Base-by-base conservation (phyloP, 306 rosid species). In the Cyamopsis tetragonoloba region DNA sequence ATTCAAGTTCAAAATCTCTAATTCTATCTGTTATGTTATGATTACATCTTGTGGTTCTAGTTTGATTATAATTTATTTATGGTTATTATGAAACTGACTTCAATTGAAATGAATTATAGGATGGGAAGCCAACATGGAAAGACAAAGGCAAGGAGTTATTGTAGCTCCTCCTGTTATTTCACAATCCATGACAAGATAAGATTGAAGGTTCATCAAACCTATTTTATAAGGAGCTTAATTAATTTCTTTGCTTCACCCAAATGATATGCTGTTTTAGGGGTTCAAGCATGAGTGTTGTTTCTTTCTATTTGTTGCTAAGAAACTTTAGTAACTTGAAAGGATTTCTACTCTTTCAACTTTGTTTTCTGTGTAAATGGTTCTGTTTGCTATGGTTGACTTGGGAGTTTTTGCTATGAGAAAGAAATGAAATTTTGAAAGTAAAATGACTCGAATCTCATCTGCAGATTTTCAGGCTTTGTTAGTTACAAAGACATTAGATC, bases 61-160 rank as follows among this genome's bases (percentile, higher is more conserved):
- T 59, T 51, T 39, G 38, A 23, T 27, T 0, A 9, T 28, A n/a
- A n/a, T n/a, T n/a, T n/a, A 0, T 50, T 13, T 63, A 6, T 17
- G 35, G 8, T 26, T 49, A 47, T 24, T 12, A 57, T 55, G 62
- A 20, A 14, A 49, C 39, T 65, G 13, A 38, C 27, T 37, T 62
- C 2, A 49, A 74, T 23, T 69, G 66, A 53, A 43, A 34, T 58
- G n/a, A n/a, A 49, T 47, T 64, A 55, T 66, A 87, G 90, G 90
- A 0, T 87, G 95, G 95, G 88, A 78, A 26, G 95, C 82, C 56
- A 87, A 85, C 74, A 0, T 72, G 79, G 88, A 67, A 34, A 81
- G 88, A 71, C 85, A 67, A 44, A 70, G 70, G 53, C 72, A 64
- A 3, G 76, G 63, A 47, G 75, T 39, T 49, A 30, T 43, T 35